Percentiles rank a stretch among this genome's conserved stretches.
These are phyloP conservation scores for Cercospora beticola DNA, from an alignment of 2,329 filamentous ascomycete species.

Conservation along the genomic window DNA sequence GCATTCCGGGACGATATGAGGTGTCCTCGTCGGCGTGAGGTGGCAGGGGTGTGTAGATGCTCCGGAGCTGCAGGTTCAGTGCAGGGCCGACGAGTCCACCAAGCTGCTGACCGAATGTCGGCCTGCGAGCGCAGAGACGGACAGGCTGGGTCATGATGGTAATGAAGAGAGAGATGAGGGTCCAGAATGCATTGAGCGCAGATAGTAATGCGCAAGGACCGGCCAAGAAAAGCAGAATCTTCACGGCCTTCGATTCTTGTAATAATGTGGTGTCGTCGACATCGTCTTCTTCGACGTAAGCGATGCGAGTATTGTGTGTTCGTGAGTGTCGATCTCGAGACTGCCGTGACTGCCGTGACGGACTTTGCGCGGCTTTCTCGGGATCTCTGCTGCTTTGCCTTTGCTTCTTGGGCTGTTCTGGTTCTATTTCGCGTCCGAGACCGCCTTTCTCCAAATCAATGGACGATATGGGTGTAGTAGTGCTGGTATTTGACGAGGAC, in stretches of 20 bases:
- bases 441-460: constrained; percentile 36
- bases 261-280: constrained; percentile 41
- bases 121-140: constrained; percentile 53
- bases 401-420: constrained; percentile 12
- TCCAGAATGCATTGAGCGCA: constrained; percentile 55
- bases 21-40: constrained; percentile 38
- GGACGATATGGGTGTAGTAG: constrained; percentile 24
- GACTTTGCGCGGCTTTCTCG: constrained; percentile 29
- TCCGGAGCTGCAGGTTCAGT: constrained; percentile 52
- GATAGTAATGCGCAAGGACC: constrained; percentile 56
- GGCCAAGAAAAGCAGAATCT: constrained; percentile 54
- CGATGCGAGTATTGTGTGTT: constrained; percentile 17
- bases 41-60: constrained; percentile 46
- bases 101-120: constrained; percentile 51
- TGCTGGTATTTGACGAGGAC: constrained; percentile 31
- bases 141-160: constrained; percentile 55
- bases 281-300: constrained; percentile 36
- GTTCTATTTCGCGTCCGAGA: constrained; percentile 17
- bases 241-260: constrained; percentile 47
- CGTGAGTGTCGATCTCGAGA: constrained; percentile 10
- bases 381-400: constrained; percentile 25
- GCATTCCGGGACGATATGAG: constrained; percentile 43
- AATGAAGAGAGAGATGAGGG: constrained; percentile 52
- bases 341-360: constrained; percentile 12
- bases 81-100: constrained; percentile 54